Conservation (phyloP, 1,284 basidiomycete genomes). For the Malassezia brasiliensis region DNA sequence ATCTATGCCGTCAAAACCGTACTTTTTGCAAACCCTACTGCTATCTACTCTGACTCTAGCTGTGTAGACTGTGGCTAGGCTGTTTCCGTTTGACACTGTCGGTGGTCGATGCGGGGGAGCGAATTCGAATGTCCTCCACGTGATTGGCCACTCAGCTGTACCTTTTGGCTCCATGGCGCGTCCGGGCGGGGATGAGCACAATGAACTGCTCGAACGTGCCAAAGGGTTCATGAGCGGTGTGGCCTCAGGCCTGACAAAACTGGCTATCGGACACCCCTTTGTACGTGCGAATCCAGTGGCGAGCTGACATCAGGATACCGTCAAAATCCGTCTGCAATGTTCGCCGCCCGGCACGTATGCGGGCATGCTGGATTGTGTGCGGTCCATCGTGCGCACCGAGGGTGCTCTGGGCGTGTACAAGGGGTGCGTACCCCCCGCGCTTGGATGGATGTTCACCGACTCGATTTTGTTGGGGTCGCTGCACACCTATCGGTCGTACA, state of each 20-base stretch:
- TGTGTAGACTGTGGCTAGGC: too few relatives aligned
- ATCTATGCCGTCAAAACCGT: too few relatives aligned
- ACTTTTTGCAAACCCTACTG: too few relatives aligned
- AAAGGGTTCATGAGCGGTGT: slow-evolving; percentile 49
- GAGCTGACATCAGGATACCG: slow-evolving; percentile 53
- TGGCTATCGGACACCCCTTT: slow-evolving; percentile 51
- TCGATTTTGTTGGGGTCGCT: slow-evolving; percentile 65
- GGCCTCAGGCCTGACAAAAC: slow-evolving; percentile 49
- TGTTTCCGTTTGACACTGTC: too few relatives aligned
- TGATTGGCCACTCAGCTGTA: too few relatives aligned
- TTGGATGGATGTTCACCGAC: slow-evolving; percentile 69
- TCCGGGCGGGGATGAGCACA: background rate
- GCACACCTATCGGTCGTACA: slow-evolving; percentile 34
- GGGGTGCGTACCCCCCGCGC: slow-evolving; percentile 58
- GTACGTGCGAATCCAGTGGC: background rate
- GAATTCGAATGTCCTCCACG: too few relatives aligned
- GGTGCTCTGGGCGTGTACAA: slow-evolving; percentile 48
- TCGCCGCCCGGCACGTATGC: slow-evolving; percentile 61
- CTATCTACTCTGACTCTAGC: too few relatives aligned
- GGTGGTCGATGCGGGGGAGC: too few relatives aligned
- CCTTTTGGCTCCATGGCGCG: too few relatives aligned
- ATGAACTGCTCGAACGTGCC: slow-evolving; percentile 13
- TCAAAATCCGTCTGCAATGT: slow-evolving; percentile 67
- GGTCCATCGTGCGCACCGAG: slow-evolving; percentile 59
- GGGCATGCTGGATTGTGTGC: slow-evolving; percentile 60